A percentile compares a stretch with the other conserved stretches of the same genome.
Conservation (phyloP, 2,329 filamentous ascomycete genomes). For the Paraphoma sp. region DNA sequence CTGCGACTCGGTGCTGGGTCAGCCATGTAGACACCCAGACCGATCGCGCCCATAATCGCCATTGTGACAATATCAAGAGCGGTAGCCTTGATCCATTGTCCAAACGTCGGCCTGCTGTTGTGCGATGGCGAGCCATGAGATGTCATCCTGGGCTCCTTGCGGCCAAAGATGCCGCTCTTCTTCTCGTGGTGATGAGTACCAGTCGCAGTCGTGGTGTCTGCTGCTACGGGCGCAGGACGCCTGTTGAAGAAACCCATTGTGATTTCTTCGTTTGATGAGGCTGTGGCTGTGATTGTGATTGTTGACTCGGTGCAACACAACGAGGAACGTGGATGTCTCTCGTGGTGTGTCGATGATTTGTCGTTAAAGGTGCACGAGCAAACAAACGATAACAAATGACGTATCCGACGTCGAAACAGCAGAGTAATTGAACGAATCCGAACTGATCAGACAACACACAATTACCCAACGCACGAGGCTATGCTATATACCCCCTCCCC, state of each 20-base stretch:
- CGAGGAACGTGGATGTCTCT: background rate
- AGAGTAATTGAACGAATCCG: background rate
- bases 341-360: background rate
- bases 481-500: slow-evolving; percentile 3
- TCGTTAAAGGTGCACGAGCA: background rate
- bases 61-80: slow-evolving; percentile 74
- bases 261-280: background rate
- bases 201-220: slow-evolving; percentile 45
- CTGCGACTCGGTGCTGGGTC: slow-evolving; percentile 71
- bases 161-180: slow-evolving; percentile 36
- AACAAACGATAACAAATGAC: background rate
- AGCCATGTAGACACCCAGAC: slow-evolving; percentile 71
- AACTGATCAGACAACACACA: background rate
- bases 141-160: slow-evolving; percentile 19
- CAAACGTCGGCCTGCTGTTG: slow-evolving; percentile 62
- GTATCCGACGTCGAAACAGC: background rate
- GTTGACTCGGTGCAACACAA: background rate
- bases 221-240: slow-evolving; percentile 39
- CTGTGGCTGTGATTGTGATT: too few relatives aligned
- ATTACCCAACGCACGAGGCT: background rate
- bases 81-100: slow-evolving; percentile 72
- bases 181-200: slow-evolving; percentile 35
- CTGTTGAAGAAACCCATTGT: slow-evolving; percentile 50
- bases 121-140: slow-evolving; percentile 23
- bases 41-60: slow-evolving; percentile 68